These are phyloP conservation scores for Spergularia azorica DNA, from an alignment of 179 eudicot genomes.

Conservation along the genomic window DNA sequence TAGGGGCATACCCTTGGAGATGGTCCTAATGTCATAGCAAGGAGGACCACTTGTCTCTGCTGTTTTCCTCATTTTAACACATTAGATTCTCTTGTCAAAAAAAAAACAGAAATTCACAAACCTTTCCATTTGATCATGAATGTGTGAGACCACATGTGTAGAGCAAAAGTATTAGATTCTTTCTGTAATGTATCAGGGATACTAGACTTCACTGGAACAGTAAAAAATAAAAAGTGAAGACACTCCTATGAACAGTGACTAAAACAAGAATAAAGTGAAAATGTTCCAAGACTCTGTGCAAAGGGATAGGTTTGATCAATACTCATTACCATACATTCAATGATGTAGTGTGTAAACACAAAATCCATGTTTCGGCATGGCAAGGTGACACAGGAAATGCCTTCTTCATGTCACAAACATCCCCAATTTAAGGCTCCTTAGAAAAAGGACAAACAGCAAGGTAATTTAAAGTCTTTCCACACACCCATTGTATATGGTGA, in stretches of 20 bases:
- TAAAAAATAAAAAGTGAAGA: neutral
- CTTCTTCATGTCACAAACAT: neutral
- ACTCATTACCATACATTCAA: neutral
- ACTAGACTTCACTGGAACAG: neutral
- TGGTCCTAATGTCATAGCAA: too few species aligned
- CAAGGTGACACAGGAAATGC: neutral
- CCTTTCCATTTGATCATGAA: too few species aligned
- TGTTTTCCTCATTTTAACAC: too few species aligned
- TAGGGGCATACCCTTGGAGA: neutral
- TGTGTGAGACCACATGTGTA: too few species aligned
- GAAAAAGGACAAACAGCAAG: too few species aligned
- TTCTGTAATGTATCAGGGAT: neutral
- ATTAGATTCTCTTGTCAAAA: too few species aligned
- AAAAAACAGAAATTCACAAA: too few species aligned
- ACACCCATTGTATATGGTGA: too few species aligned
- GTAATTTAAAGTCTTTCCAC: too few species aligned
- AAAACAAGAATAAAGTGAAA: neutral
- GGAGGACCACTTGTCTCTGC: too few species aligned
- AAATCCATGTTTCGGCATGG: neutral
- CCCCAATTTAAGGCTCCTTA: too few species aligned
- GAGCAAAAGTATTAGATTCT: too few species aligned
- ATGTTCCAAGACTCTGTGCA: neutral
- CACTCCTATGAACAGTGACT: neutral
- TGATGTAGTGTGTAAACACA: neutral
- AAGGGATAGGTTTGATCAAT: neutral